Evolutionary conservation across 176 grass and related monocot genomes (phyloP).

Genomic region (Avena insularis): DNA sequence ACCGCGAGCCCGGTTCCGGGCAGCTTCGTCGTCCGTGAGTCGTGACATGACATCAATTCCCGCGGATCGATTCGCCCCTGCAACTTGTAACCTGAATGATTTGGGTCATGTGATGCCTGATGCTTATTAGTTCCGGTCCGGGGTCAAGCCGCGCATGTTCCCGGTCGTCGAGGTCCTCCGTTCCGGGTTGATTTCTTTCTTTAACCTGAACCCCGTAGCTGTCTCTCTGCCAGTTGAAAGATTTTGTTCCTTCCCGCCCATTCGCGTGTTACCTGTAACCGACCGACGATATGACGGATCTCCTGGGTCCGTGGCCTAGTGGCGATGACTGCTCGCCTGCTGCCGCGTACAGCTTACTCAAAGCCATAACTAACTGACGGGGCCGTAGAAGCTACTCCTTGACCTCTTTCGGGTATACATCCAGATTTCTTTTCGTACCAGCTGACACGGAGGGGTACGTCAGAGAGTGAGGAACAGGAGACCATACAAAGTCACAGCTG

Average conservation of each 20-base stretch:
- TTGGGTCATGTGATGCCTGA: constrained; percentile 30
- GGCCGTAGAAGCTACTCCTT: constrained; percentile 27
- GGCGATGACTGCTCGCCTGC: not conserved
- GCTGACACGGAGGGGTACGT: not conserved
- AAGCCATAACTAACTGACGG: constrained; percentile 14
- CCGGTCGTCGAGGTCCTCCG: not conserved
- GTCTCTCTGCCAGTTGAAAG: not conserved
- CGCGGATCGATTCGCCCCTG: not conserved
- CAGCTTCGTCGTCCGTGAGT: not conserved
- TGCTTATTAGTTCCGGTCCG: not conserved
- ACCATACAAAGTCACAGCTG: not conserved
- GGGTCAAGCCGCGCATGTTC: not conserved
- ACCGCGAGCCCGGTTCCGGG: not conserved
- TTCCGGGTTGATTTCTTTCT: not conserved
- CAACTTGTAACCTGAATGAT: not conserved
- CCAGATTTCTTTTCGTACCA: not conserved
- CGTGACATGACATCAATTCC: not conserved
- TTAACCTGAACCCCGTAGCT: not conserved
- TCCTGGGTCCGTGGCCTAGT: not conserved
- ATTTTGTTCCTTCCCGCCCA: not conserved
- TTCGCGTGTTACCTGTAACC: not conserved
- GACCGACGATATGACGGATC: not conserved
- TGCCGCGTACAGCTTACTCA: constrained; percentile 46
- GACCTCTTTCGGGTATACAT: not conserved
- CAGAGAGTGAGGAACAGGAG: not conserved